Evolutionary conservation across 2,329 filamentous ascomycete species (phyloP).

Genomic region (Zymoseptoria brevis): DNA sequence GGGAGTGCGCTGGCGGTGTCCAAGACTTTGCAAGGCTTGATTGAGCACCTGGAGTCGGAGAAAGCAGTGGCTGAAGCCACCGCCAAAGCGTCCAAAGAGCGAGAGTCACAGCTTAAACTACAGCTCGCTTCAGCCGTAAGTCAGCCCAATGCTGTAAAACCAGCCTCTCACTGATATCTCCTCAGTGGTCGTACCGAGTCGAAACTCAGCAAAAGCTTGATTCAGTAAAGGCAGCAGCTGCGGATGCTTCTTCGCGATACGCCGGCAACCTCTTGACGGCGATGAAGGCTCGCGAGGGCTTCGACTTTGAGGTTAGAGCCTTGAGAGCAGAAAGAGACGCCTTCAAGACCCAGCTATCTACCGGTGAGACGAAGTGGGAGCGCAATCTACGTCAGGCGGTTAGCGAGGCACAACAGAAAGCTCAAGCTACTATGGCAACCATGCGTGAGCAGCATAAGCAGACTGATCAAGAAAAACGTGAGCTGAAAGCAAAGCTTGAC

Average conservation of each 20-base stretch:
- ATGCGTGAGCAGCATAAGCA: not conserved
- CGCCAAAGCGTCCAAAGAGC: too few relatives aligned
- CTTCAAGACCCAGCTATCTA: not conserved
- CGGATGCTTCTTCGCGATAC: not conserved
- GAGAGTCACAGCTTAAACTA: too few relatives aligned
- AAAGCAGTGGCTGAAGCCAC: too few relatives aligned
- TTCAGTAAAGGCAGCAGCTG: not conserved
- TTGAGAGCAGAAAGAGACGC: not conserved
- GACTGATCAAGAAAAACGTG: too few relatives aligned
- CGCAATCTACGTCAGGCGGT: not conserved
- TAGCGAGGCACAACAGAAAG: not conserved
- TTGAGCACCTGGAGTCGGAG: too few relatives aligned
- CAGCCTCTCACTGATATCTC: not conserved
- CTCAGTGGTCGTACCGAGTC: too few relatives aligned
- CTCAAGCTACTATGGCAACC: not conserved
- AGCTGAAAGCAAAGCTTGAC: too few relatives aligned
- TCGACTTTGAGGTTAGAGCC: not conserved
- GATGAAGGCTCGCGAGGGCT: not conserved
- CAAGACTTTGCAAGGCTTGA: not conserved
- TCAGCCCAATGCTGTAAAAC: not conserved
- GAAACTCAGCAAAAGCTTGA: not conserved
- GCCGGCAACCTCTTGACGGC: not conserved
- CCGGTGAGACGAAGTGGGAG: not conserved
- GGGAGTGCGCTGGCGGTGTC: not conserved
- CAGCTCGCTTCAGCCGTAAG: not conserved